Base-by-base conservation (phyloP, 768 basidiomycete genomes). In the Flagelloscypha sp. region DNA sequence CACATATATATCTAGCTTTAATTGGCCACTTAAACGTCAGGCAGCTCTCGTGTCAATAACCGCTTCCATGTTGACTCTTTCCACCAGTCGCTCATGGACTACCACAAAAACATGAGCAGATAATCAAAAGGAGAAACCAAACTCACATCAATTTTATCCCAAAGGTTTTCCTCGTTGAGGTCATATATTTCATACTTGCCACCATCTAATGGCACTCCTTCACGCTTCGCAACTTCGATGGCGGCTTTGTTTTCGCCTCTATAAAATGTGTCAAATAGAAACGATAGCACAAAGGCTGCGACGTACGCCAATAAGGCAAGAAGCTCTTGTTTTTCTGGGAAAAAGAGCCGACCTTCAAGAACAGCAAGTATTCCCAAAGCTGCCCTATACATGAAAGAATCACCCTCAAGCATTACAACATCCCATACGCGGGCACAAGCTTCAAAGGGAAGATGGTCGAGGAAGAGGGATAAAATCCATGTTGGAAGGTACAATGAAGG, bases 31-130 rank as follows among this genome's bases (percentile, higher is more conserved):
- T 48, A 65, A 46, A 73, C 34, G 58, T 92, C 89, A n/a, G 88
- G 88, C 36, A 92, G 57, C 56, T 93, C 88, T 52, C 89, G 67
- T 44, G 80, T 77, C 48, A 87, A 74, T 36, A 93, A 59, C 40
- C 89, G 65, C 24, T 66, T 76, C 87, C 88, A 94, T 33, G 88
- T 93, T 42, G 76, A 84, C 49, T 90, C 86, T 51, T 76, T 87
- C 89, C 90, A 93, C 87, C 85, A 88, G 25, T 88, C 86, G 13
- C 83, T 76, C 80, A 89, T 84, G 34, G 67, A n/a, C n/a, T n/a
- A n/a, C n/a, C n/a, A n/a, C n/a, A n/a, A n/a, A n/a, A n/a, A n/a
- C n/a, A n/a, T n/a, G n/a, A n/a, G n/a, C n/a, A n/a, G n/a, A n/a
- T n/a, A n/a, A n/a, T n/a, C n/a, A n/a, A n/a, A n/a, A n/a, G n/a